phyloP scores from a whole-genome alignment of 768 basidiomycete genomes.

The Russula sp. region DNA sequence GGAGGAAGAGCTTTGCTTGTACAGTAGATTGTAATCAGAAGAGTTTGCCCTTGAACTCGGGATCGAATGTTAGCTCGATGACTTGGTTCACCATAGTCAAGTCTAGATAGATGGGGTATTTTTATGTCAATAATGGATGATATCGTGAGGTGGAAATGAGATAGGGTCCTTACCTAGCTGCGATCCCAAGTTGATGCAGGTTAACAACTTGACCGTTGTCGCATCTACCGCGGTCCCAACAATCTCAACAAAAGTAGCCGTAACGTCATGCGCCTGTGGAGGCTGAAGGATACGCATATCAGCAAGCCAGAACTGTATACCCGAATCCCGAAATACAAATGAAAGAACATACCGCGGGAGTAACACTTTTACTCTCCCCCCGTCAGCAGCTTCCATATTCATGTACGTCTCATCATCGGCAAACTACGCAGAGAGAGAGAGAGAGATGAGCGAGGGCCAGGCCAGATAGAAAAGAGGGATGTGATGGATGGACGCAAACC shows the following conservation, averaged over 20 bases:
- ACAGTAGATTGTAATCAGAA: conserved; percentile 36
- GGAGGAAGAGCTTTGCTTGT: no score
- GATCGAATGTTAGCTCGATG: conserved; percentile 58
- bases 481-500: background rate
- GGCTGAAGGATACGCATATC: background rate
- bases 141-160: background rate
- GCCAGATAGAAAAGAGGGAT: no score
- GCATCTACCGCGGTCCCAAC: conserved; percentile 58
- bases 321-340: no score
- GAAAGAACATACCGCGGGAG: conserved; percentile 13
- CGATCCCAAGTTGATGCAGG: conserved; percentile 52
- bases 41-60: conserved; percentile 50
- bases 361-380: conserved; percentile 23
- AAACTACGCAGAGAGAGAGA: conserved; percentile 11
- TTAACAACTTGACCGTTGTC: conserved; percentile 55
- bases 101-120: conserved; percentile 38
- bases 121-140: background rate
- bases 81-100: conserved; percentile 60
- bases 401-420: conserved; percentile 20
- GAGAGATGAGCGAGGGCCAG: background rate
- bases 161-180: conserved; percentile 52
- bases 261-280: conserved; percentile 41
- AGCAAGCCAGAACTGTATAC: background rate
- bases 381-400: conserved; percentile 26
- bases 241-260: conserved; percentile 60